These are phyloP conservation scores for Choiromyces venosus DNA, from an alignment of 495 filamentous ascomycete species.

Conservation along the genomic window DNA sequence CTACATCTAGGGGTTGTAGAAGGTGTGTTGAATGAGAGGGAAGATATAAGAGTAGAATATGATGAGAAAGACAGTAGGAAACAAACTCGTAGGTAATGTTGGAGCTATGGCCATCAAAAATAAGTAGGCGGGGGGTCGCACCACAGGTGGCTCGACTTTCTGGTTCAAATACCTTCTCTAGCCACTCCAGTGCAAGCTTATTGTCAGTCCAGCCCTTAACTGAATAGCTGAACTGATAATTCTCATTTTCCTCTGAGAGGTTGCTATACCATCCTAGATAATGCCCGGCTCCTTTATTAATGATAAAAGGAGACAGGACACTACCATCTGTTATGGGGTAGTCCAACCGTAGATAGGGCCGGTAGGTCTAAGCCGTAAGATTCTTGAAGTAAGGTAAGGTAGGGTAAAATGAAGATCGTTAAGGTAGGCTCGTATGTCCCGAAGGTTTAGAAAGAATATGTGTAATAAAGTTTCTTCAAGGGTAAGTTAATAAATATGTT, in stretches of 20 bases:
- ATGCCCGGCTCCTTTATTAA: conserved; percentile 11
- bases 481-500: no score
- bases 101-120: conserved; percentile 17
- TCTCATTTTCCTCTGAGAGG: not conserved
- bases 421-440: no score
- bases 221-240: conserved; percentile 3
- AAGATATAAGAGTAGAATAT: not conserved
- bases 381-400: no score
- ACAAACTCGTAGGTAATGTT: conserved; percentile 9
- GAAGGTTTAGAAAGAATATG: no score
- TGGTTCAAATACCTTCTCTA: conserved; percentile 16
- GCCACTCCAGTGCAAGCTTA: conserved; percentile 3
- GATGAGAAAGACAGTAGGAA: conserved; percentile 9
- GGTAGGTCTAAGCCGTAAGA: no score
- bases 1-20: conserved; percentile 12
- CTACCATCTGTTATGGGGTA: conserved; percentile 12
- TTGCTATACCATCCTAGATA: conserved; percentile 7
- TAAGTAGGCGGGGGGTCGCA: conserved; percentile 3
- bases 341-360: no score
- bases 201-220: conserved; percentile 13
- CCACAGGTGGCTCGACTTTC: not conserved
- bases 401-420: no score
- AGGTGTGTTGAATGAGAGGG: conserved; percentile 5
- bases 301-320: conserved; percentile 9
- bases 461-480: no score